These are phyloP conservation scores for Colletotrichum sidae DNA, from an alignment of 2,329 filamentous ascomycete species.

Conservation along the genomic window DNA sequence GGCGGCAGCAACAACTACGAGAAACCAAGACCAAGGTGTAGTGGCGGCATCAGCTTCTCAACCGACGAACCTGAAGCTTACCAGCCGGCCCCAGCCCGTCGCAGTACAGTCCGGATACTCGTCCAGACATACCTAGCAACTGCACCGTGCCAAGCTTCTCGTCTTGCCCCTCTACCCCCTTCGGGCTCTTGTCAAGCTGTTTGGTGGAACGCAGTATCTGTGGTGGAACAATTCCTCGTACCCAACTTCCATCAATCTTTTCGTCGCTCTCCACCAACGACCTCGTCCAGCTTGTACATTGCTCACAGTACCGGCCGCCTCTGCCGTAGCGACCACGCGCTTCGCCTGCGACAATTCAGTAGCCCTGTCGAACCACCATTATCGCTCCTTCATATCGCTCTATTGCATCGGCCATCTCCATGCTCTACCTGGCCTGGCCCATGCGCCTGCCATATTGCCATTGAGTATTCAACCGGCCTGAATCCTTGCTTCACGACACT, in stretches of 20 bases:
- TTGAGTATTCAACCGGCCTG: background rate
- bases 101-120: background rate
- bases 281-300: conserved; percentile 27
- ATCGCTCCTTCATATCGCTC: conserved; percentile 31
- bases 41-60: conserved; percentile 1
- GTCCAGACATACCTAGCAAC: background rate
- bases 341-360: conserved; percentile 17
- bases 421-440: conserved; percentile 24
- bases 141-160: conserved; percentile 37
- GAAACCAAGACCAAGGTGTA: background rate
- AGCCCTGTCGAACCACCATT: conserved; percentile 26
- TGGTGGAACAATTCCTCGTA: conserved; percentile 40
- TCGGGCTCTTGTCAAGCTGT: conserved; percentile 31
- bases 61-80: no score
- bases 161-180: conserved; percentile 29
- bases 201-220: conserved; percentile 37
- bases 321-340: conserved; percentile 29
- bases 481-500: conserved; percentile 17
- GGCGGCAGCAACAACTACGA: conserved; percentile 3
- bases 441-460: conserved; percentile 8
- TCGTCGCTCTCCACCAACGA: conserved; percentile 40
- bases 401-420: conserved; percentile 27
- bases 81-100: no score
- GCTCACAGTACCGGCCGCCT: conserved; percentile 16
- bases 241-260: conserved; percentile 36